A percentile compares a stretch with the other conserved stretches of the same genome.
phyloP scores from a whole-genome alignment of 78 protist species.

The Blattamonas nauphoetae region DNA sequence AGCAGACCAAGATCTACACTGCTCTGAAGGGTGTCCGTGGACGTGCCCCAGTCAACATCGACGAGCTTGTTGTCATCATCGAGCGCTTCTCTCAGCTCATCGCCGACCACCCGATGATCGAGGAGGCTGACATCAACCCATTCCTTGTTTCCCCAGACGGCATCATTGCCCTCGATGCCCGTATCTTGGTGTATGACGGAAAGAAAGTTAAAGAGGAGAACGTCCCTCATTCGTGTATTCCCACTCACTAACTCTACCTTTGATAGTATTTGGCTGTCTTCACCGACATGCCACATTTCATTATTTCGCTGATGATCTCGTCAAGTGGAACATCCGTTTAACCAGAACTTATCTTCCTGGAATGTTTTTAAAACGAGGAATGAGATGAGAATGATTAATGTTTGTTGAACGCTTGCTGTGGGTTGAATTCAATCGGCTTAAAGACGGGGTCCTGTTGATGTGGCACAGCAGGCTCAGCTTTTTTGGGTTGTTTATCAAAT shows the following conservation, averaged over 20 bases:
- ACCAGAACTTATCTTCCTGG: no score
- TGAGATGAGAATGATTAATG: no score
- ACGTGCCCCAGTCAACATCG: conserved; percentile 3
- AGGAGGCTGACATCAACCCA: conserved; percentile 36
- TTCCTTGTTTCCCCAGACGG: conserved; percentile 8
- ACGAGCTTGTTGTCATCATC: neutral
- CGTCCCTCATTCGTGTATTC: neutral
- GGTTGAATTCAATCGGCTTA: no score
- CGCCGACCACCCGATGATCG: conserved; percentile 7
- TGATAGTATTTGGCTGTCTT: no score
- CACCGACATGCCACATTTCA: no score
- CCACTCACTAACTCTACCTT: neutral
- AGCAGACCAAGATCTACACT: conserved; percentile 31
- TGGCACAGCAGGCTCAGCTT: no score
- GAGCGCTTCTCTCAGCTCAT: conserved; percentile 7
- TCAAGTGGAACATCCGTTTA: no score
- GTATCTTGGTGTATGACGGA: conserved; percentile 10
- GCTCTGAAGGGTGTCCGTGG: conserved; percentile 37
- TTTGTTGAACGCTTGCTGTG: no score
- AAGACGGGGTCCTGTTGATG: no score
- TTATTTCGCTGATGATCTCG: no score
- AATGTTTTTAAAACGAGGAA: no score
- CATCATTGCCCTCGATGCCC: conserved; percentile 19
- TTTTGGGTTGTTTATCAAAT: no score
- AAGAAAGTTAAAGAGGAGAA: neutral